Evolutionary conservation across 164 flowering plant species (phyloP), one percentile per base, ranked within the genome.

Genomic region (Kalanchoe fedtschenkoi): DNA sequence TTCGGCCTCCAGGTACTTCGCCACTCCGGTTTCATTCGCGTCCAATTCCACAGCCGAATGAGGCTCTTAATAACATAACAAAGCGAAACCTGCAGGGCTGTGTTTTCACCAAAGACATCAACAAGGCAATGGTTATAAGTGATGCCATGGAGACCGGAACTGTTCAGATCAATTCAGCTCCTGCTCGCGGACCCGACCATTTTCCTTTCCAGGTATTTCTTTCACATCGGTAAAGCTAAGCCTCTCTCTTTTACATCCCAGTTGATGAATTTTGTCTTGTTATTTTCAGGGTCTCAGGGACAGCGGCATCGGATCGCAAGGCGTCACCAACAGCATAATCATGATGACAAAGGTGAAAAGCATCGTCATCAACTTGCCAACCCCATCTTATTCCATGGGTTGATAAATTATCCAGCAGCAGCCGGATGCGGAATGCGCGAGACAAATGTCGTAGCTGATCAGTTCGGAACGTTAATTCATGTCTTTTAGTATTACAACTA

Each of bases 131-230:
- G 32, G 43, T 91, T 81, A 91, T 95, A 32, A 82, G 97, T 30
- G 99, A 95, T 67, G 96, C 99, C 9, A 91, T 95, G 97, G 99
- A 91, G 77, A 77, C 96, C 0, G 99, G 99, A 38, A 91, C 97
- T 0, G 89, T 95, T 65, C 99, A 91, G 75, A 95, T 95, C 60
- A 95, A 95, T 74, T 95, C 99, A 0, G 96, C 99, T 9, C 99
- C 99, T 0, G 99, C 99, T 70, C 89, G 99, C 26, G 99, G 99
- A 13, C 99, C 99, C 0, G 99, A 95, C 68, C 99, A 95, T 76
- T 95, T 95, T 65, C 99, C 99, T 28, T 95, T 91, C 77, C 99
- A 93, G 89, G 97, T 90, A 64, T 65, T 47, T 58, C n/a, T 30
- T 55, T 15, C 39, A 16, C 21, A 42, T 16, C n/a, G n/a, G 21